phyloP scores from a whole-genome alignment of 257 asterid species.

The Nicotiana attenuata region DNA sequence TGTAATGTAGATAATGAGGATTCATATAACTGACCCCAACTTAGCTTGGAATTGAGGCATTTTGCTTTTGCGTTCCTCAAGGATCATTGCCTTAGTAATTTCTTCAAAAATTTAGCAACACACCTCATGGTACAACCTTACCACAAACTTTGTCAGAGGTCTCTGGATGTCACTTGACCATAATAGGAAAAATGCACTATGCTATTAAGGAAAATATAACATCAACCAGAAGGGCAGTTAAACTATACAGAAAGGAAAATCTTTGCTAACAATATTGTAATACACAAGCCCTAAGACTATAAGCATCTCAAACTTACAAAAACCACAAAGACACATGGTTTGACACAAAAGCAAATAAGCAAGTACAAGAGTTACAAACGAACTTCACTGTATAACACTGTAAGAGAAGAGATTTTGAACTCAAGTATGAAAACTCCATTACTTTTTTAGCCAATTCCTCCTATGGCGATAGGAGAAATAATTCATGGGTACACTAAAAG shows the following conservation, averaged over 20 bases:
- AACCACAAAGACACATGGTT: background rate
- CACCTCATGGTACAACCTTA: background rate
- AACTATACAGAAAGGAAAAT: background rate
- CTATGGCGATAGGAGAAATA: background rate
- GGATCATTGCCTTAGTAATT: background rate
- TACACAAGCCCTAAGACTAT: background rate
- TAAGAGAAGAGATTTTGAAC: background rate
- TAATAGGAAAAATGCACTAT: background rate
- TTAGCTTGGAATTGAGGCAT: background rate
- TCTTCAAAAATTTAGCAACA: background rate
- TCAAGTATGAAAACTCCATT: background rate
- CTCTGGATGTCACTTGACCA: background rate
- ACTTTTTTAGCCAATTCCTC: conserved; percentile 4
- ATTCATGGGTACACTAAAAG: background rate
- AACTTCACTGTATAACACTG: background rate
- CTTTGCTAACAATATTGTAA: background rate
- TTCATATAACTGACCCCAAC: background rate
- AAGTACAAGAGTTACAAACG: background rate
- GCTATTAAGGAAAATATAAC: background rate
- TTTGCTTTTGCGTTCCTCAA: background rate
- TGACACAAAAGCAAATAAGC: background rate
- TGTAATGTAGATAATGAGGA: background rate
- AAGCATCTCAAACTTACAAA: background rate
- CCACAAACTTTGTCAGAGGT: background rate
- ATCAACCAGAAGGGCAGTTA: background rate